A percentile compares a stretch with the other conserved stretches of the same genome.
Conservation (phyloP, 78 protist genomes). For the Speleostelium caveatum region DNA sequence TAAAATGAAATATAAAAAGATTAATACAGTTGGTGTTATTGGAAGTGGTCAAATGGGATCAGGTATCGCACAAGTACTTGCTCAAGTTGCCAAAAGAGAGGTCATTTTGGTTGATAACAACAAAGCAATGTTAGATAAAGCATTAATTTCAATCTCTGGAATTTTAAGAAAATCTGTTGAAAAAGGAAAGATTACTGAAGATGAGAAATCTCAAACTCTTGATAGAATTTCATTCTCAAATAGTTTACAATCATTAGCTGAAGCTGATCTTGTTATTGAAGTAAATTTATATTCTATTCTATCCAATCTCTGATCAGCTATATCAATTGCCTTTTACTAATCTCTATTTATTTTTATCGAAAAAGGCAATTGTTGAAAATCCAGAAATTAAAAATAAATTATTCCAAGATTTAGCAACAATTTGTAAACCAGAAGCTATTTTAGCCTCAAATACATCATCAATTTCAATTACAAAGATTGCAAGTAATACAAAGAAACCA, state of each 20-base stretch:
- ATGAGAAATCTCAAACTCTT: slow-evolving; percentile 37
- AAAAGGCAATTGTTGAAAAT: slow-evolving; percentile 89
- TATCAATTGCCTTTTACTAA: neutral
- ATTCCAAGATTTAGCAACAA: slow-evolving; percentile 55
- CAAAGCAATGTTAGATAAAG: slow-evolving; percentile 40
- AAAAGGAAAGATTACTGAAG: slow-evolving; percentile 84
- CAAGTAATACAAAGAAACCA: slow-evolving; percentile 69
- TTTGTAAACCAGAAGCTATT: slow-evolving; percentile 70
- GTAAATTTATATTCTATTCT: slow-evolving; percentile 7
- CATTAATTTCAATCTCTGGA: slow-evolving; percentile 27
- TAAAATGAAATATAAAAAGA: no score
- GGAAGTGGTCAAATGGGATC: slow-evolving; percentile 92
- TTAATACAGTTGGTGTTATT: slow-evolving; percentile 79
- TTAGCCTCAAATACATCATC: slow-evolving; percentile 92
- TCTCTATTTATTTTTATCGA: neutral
- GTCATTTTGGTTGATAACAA: slow-evolving; percentile 79
- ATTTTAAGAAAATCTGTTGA: slow-evolving; percentile 51
- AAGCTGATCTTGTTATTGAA: slow-evolving; percentile 82
- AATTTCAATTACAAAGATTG: slow-evolving; percentile 91
- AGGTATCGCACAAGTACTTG: slow-evolving; percentile 89
- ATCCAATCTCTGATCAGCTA: no score
- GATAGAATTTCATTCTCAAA: slow-evolving; percentile 56
- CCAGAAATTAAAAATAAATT: slow-evolving; percentile 78
- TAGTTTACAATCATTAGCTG: slow-evolving; percentile 6
- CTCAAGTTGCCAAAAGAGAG: slow-evolving; percentile 73